Base-by-base conservation (phyloP, 2,329 filamentous ascomycete genomes). In the Fusarium citri region DNA sequence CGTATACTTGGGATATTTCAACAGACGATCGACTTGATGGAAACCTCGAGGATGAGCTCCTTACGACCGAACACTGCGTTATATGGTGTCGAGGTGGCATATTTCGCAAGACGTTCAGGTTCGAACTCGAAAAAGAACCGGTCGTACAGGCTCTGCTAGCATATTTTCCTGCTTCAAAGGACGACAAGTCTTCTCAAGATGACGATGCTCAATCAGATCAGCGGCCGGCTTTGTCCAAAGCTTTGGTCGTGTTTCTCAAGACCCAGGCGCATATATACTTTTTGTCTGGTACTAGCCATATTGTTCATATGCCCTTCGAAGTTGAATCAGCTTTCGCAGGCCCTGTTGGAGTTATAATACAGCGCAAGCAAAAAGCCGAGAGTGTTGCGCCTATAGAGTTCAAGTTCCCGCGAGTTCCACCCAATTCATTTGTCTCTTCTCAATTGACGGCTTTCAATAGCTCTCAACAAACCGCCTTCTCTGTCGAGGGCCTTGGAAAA, bases 231-330 rank as follows among this genome's bases (percentile, higher is more conserved):
- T 78, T 88, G 25, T 86, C 87, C 43, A 87, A 91, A 75, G 94
- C 95, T 7, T 82, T 99, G 66, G 93, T 98, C 10, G 92, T 99
- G 51, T 92, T 98, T 72, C 88, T 99, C 71, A 94, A 93, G 80
- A 94, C 93, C 1, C 95, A 98, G 77, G 94, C 93, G 23, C 95
- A 98, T 77, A 89, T 99, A 70, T 97, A 94, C 83, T 98, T 97
- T 78, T 87, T 98, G 40, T 89, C 92, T 3, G 95, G 95, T 22
- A 91, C 93, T 34, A 96, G 89, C 76, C 93, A 99, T 85, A 89
- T 97, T 62, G 87, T 98, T 49, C 94, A 97, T 78, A 89, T 99
- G 76, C 95, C 95, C 3, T 99, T 99, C 76, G 94, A 98, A 80
- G 92, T 98, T 43, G 94, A 97, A 77, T 89, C 89, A 55, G 94